These are phyloP conservation scores for Globisporangium cederbergense DNA, from an alignment of 352 stramenopile species.

Conservation along the genomic window DNA sequence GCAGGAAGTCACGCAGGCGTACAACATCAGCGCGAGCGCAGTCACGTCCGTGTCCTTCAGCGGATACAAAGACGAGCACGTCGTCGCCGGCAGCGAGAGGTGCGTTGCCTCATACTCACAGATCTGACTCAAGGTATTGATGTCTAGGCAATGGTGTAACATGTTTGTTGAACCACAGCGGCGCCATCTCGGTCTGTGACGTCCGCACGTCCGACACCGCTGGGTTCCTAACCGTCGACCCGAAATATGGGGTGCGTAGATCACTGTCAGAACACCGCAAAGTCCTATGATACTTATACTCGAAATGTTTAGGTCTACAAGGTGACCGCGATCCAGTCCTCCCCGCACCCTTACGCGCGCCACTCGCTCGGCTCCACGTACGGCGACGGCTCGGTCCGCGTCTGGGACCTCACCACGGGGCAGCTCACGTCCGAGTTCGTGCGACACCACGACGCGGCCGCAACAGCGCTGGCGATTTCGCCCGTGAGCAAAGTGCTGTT, in stretches of 20 bases:
- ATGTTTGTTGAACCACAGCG: slow-evolving; percentile 21
- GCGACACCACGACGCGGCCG: slow-evolving; percentile 48
- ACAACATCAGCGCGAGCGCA: slow-evolving; percentile 54
- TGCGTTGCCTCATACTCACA: slow-evolving; percentile 12
- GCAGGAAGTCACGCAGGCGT: slow-evolving; percentile 63
- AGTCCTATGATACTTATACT: not conserved
- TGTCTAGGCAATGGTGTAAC: not conserved
- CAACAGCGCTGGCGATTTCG: slow-evolving; percentile 55
- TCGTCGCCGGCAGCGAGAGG: slow-evolving; percentile 68
- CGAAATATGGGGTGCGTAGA: slow-evolving; percentile 28
- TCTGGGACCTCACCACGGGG: slow-evolving; percentile 61
- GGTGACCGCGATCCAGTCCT: slow-evolving; percentile 52
- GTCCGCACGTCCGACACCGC: slow-evolving; percentile 51
- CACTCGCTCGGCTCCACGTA: slow-evolving; percentile 57
- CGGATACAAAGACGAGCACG: slow-evolving; percentile 69
- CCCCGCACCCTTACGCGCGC: slow-evolving; percentile 56
- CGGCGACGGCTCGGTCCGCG: slow-evolving; percentile 53
- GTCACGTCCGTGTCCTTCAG: slow-evolving; percentile 66
- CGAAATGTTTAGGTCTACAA: slow-evolving; percentile 33
- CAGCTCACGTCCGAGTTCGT: slow-evolving; percentile 57
- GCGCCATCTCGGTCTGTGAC: slow-evolving; percentile 60
- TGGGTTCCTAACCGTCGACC: slow-evolving; percentile 48
- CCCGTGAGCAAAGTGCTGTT: slow-evolving; percentile 72
- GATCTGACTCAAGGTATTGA: not conserved
- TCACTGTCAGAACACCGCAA: too few species aligned